Conservation (phyloP, 768 basidiomycete species). For the Austroboletus eburneus region DNA sequence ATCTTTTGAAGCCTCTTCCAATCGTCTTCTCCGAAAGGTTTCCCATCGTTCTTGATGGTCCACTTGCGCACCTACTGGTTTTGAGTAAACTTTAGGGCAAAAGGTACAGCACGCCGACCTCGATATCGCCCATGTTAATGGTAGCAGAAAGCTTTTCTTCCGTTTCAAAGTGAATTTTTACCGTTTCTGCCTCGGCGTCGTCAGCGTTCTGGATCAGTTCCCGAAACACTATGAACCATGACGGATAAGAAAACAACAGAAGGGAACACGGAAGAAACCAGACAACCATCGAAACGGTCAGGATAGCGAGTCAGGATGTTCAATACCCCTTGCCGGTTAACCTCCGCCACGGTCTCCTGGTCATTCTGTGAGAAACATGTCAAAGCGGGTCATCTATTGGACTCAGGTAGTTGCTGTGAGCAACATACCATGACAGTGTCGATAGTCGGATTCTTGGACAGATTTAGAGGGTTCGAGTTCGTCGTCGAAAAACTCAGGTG, state of each 20-base stretch:
- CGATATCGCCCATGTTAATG: no score
- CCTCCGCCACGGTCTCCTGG: no score
- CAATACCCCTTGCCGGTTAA: not conserved
- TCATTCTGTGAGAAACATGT: no score
- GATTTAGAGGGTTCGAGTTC: no score
- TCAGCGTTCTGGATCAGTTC: conserved; percentile 60
- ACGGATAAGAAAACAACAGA: not conserved
- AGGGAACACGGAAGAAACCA: not conserved
- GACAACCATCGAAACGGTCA: conserved; percentile 8
- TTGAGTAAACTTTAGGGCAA: no score
- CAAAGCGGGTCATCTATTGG: no score
- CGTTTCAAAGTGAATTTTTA: conserved; percentile 38
- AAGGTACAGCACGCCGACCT: no score
- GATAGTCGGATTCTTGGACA: no score
- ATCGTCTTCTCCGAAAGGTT: not conserved
- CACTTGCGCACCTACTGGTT: conserved; percentile 5
- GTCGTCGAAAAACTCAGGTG: no score
- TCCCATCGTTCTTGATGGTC: conserved; percentile 13
- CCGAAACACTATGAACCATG: conserved; percentile 39
- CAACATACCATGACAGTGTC: no score
- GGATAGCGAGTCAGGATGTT: not conserved
- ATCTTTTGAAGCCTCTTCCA: conserved; percentile 14
- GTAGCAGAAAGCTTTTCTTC: conserved; percentile 1
- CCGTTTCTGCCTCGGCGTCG: conserved; percentile 37
- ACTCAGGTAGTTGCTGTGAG: no score